Base-by-base conservation (phyloP, 2,329 filamentous ascomycete genomes). In the Pseudogymnoascus destructans region DNA sequence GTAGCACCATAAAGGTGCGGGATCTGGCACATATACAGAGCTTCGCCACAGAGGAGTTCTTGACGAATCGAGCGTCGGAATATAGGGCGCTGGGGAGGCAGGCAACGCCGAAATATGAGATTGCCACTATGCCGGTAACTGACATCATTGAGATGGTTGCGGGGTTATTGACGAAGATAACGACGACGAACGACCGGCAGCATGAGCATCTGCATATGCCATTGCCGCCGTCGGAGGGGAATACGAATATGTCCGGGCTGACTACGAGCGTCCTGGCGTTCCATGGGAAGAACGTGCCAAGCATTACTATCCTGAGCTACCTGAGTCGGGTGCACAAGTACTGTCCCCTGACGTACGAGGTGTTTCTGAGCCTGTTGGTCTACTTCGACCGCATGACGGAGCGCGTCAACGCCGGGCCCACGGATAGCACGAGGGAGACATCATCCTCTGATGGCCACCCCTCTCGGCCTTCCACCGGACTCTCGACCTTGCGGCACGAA, bases 311-410 rank as follows among this genome's bases (percentile, higher is more conserved):
- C 61, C 76, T 95, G 61, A 97, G 90, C 77, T 98, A 98, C 67
- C 75, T 98, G 57, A 92, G 86, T 66, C 85, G 93, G 61, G 97
- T 98, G 69, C 92, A 98, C 74, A 96, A 96, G 74, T 98, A 98
- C 73, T 98, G 93, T 68, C 93, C 93, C 0, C 97, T 93, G 5
- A 97, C 93, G 0, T 98, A 95, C 70, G 93, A 98, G 72, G 93
- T 98, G 0, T 98, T 98, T 69, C 75, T 98, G 61, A 96, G 91
- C 69, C 73, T 98, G 66, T 74, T 98, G 58, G 91, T 98, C 30
- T 98, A 97, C 72, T 98, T 98, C 72, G 93, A 98, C 70, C 87
- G 93, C 62, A 98, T 98, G 93, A 96, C 92, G 42, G 93, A 97
- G 70, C 81, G 89, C 60, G 90, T 97, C 60, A 97, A 97, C 69